A percentile compares a stretch with the other conserved stretches of the same genome.
phyloP scores from a whole-genome alignment of 768 basidiomycete genomes.

The Guyanaporus albipodus region DNA sequence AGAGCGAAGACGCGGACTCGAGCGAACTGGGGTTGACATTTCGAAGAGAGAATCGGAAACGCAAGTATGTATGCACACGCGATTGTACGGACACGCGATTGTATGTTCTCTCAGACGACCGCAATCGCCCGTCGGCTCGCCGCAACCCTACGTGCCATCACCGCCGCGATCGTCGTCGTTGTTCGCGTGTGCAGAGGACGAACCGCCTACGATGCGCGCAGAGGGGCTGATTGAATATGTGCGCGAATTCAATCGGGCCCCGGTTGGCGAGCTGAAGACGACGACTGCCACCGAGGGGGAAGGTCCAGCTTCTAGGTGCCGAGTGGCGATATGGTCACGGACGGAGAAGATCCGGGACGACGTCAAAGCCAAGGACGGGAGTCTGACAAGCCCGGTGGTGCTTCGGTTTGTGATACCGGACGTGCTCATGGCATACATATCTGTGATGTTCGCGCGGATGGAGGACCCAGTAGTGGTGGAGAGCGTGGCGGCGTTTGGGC shows the following conservation, averaged over 20 bases:
- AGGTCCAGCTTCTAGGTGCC: conserved; percentile 22
- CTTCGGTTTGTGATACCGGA: conserved; percentile 62
- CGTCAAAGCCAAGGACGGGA: neutral
- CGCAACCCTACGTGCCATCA: conserved; percentile 50
- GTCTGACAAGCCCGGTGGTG: conserved; percentile 31
- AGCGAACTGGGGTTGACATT: conserved; percentile 44
- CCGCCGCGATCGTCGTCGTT: conserved; percentile 36
- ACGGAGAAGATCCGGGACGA: conserved; percentile 17
- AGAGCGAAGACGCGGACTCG: conserved; percentile 52
- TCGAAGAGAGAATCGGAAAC: conserved; percentile 51
- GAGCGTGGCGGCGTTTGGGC: conserved; percentile 65
- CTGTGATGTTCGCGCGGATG: conserved; percentile 37
- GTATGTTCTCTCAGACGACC: conserved; percentile 37
- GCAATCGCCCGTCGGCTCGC: conserved; percentile 53
- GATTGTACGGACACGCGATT: neutral
- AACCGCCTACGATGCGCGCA: conserved; percentile 37
- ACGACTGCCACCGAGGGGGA: neutral
- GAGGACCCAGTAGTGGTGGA: conserved; percentile 49
- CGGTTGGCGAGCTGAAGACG: conserved; percentile 11
- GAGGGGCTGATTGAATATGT: conserved; percentile 52
- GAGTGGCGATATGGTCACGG: conserved; percentile 56
- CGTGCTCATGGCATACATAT: conserved; percentile 63
- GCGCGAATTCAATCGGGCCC: conserved; percentile 48
- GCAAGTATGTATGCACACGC: conserved; percentile 41
- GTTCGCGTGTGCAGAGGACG: conserved; percentile 41